Conservation (phyloP, 768 basidiomycete species). For the Termitomyces bulborhizus region DNA sequence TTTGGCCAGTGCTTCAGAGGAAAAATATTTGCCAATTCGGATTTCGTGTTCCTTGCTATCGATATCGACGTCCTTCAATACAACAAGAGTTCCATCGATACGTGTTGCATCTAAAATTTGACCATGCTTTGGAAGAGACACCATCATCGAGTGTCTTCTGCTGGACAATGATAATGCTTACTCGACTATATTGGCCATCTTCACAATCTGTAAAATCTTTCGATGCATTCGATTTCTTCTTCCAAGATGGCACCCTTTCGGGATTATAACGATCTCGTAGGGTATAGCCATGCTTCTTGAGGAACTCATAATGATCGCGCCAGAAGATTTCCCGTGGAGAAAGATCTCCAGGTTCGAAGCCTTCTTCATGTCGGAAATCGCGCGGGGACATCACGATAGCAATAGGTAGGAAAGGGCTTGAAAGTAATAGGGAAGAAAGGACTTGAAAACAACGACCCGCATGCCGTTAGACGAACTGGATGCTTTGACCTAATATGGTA, state of each 20-base stretch:
- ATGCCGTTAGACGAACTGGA: too few relatives aligned
- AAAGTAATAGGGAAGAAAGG: too few relatives aligned
- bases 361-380: too few relatives aligned
- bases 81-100: neutral
- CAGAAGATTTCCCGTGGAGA: neutral
- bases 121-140: neutral
- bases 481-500: too few relatives aligned
- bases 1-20: neutral
- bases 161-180: neutral
- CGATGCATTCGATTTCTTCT: neutral
- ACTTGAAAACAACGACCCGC: too few relatives aligned
- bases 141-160: neutral
- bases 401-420: too few relatives aligned
- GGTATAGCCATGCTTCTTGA: neutral
- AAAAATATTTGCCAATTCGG: neutral
- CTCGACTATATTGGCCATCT: neutral
- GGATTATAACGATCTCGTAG: neutral
- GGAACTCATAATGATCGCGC: neutral
- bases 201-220: neutral
- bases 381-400: too few relatives aligned
- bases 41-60: neutral
- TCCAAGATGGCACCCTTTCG: neutral
- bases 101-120: neutral
- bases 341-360: neutral
- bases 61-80: neutral